Evolutionary conservation across 2,329 filamentous ascomycete species (phyloP).

Genomic region (Chaetomiaceae sp.): DNA sequence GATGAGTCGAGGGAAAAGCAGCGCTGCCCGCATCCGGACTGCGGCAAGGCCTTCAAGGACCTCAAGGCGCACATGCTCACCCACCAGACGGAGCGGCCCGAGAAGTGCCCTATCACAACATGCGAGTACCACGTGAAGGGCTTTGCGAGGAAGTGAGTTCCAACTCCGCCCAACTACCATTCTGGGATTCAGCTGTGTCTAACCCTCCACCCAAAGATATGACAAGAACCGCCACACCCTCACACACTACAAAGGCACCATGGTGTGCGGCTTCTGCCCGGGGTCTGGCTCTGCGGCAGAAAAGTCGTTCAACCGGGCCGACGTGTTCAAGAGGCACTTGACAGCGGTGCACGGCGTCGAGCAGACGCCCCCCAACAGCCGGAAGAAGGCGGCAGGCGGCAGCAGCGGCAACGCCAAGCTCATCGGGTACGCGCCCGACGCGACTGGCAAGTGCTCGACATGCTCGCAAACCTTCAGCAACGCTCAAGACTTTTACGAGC

Average conservation of each 20-base stretch:
- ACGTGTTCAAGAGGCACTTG: constrained; percentile 92
- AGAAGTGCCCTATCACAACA: constrained; percentile 88
- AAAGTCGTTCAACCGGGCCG: constrained; percentile 92
- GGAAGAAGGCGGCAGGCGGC: constrained; percentile 57
- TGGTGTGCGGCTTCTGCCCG: constrained; percentile 94
- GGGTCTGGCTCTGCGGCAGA: constrained; percentile 83
- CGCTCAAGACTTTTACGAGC: constrained; percentile 97
- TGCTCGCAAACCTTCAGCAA: constrained; percentile 88
- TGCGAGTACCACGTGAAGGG: constrained; percentile 92
- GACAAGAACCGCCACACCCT: constrained; percentile 93
- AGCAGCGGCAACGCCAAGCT: constrained; percentile 57
- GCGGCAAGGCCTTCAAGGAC: constrained; percentile 83
- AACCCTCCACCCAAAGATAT: constrained; percentile 44
- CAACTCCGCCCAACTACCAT: not conserved
- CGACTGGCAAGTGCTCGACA: constrained; percentile 91
- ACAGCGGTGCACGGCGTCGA: constrained; percentile 89
- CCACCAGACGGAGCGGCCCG: constrained; percentile 82
- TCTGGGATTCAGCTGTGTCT: not conserved
- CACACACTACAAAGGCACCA: constrained; percentile 94
- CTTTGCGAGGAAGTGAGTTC: constrained; percentile 68
- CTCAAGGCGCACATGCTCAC: constrained; percentile 93
- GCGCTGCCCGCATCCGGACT: constrained; percentile 77
- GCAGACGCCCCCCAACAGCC: constrained; percentile 86
- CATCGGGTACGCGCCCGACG: constrained; percentile 67
- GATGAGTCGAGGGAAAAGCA: constrained; percentile 64